A percentile compares a stretch with the other conserved stretches of the same genome.
Evolutionary conservation across 1,284 basidiomycete species (phyloP).

Genomic region (Ustilago curta): DNA sequence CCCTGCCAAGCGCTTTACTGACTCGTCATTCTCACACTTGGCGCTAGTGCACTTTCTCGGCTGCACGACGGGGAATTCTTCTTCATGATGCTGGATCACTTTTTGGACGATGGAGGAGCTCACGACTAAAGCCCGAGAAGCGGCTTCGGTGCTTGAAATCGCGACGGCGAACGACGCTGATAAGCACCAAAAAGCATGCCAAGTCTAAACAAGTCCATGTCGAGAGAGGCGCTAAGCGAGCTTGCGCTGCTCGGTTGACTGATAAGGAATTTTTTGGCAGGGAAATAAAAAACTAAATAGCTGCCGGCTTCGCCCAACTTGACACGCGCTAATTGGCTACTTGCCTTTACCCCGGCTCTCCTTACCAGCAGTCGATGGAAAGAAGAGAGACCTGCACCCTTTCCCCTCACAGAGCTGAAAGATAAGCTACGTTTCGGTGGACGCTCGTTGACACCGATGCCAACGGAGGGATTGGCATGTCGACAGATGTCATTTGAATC

Average conservation of each 20-base stretch:
- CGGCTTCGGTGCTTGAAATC: neutral
- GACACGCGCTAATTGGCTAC: conserved; percentile 11
- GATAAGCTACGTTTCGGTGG: too few species aligned
- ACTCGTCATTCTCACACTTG: neutral
- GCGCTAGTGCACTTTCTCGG: neutral
- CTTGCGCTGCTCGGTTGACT: conserved; percentile 6
- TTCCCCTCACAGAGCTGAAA: too few species aligned
- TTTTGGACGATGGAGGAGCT: neutral
- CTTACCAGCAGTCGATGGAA: too few species aligned
- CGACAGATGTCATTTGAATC: neutral
- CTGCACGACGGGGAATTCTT: conserved; percentile 3
- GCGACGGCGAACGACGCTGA: conserved; percentile 13
- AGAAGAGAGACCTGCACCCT: too few species aligned
- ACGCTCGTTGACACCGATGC: too few species aligned
- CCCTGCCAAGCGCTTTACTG: neutral
- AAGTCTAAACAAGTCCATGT: neutral
- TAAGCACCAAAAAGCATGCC: conserved; percentile 12
- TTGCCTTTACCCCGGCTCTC: neutral
- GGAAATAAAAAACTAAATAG: neutral
- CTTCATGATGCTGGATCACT: too few species aligned
- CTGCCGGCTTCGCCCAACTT: neutral
- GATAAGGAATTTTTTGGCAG: conserved; percentile 5
- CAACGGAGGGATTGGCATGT: too few species aligned
- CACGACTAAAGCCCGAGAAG: neutral
- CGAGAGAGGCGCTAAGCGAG: neutral